Percentiles rank a stretch among this genome's conserved stretches.
phyloP scores from a whole-genome alignment of 2,329 filamentous ascomycete species.

The Bretziella fagacearum region DNA sequence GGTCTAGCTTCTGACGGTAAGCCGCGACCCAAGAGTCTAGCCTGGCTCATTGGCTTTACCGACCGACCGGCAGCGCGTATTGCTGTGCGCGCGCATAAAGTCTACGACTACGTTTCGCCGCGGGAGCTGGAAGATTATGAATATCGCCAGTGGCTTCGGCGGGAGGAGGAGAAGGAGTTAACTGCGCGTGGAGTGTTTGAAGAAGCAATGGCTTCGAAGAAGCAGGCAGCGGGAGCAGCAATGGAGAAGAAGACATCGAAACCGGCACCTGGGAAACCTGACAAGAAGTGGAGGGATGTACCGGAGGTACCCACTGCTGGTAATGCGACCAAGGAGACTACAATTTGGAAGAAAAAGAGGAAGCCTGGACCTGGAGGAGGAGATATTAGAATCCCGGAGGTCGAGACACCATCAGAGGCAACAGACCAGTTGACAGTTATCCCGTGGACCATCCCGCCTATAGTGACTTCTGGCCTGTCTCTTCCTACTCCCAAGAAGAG shows the following conservation, averaged over 20 bases:
- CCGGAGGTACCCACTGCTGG: background rate
- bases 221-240: background rate
- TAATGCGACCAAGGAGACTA: background rate
- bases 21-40: slow-evolving; percentile 28
- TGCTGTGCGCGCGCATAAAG: slow-evolving; percentile 29
- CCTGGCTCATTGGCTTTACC: slow-evolving; percentile 38
- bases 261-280: background rate
- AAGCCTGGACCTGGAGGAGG: background rate
- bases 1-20: slow-evolving; percentile 22
- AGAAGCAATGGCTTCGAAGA: background rate
- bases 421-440: background rate
- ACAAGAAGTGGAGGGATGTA: background rate
- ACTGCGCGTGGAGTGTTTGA: slow-evolving; percentile 17
- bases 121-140: slow-evolving; percentile 41
- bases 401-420: background rate
- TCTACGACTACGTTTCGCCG: slow-evolving; percentile 43
- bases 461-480: background rate
- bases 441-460: background rate
- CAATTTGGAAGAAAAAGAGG: background rate
- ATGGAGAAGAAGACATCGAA: background rate
- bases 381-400: background rate
- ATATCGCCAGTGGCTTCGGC: slow-evolving; percentile 26
- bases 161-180: slow-evolving; percentile 25
- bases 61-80: slow-evolving; percentile 34
- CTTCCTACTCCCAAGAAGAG: slow-evolving; percentile 3